A percentile compares a stretch with the other conserved stretches of the same genome.
phyloP scores from a whole-genome alignment of 2,329 filamentous ascomycete species.

The Aspergillus brasiliensis region DNA sequence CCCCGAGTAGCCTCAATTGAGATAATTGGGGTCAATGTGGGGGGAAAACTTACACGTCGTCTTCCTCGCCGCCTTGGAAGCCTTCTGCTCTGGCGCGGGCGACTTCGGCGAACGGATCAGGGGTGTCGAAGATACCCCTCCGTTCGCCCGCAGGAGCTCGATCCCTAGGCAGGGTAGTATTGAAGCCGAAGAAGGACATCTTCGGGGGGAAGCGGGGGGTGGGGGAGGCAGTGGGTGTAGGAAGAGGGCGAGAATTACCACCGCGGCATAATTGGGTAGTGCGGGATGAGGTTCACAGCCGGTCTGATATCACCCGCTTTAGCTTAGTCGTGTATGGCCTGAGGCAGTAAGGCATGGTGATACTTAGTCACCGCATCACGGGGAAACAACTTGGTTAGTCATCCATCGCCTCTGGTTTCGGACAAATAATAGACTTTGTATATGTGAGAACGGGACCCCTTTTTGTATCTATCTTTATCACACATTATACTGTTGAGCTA shows the following conservation, averaged over 20 bases:
- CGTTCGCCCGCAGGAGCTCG: conserved; percentile 69
- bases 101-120: conserved; percentile 87
- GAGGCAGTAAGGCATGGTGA: conserved; percentile 11
- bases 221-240: conserved; percentile 17
- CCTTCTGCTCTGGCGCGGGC: conserved; percentile 57
- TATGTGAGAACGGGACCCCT: no score
- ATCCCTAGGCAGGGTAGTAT: conserved; percentile 67
- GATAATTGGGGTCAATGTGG: neutral
- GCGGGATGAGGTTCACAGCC: conserved; percentile 28
- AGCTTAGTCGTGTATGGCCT: conserved; percentile 3
- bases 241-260: conserved; percentile 21
- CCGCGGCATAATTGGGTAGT: conserved; percentile 25
- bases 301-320: conserved; percentile 27
- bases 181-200: conserved; percentile 95
- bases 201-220: conserved; percentile 25
- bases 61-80: conserved; percentile 59
- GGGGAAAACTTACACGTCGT: conserved; percentile 60
- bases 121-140: conserved; percentile 74
- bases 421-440: no score
- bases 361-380: neutral
- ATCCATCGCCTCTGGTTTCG: no score
- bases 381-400: no score
- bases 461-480: no score
- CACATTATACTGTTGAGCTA: no score
- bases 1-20: neutral